A percentile compares a stretch with the other conserved stretches of the same genome.
These are phyloP conservation scores for Cicer chorassanicum DNA, from an alignment of 306 rosid genomes.

Conservation along the genomic window DNA sequence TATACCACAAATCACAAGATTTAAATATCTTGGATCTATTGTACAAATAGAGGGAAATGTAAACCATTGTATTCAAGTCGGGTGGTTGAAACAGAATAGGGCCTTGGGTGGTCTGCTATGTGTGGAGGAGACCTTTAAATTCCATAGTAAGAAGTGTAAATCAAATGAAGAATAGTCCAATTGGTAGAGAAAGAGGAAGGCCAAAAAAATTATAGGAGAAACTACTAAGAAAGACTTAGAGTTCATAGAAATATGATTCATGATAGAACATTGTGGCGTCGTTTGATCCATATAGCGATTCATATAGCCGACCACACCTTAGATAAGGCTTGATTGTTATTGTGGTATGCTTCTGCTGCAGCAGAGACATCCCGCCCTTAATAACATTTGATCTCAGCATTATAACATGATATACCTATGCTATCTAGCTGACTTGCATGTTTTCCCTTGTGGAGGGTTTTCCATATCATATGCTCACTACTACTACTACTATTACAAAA, in stretches of 20 bases:
- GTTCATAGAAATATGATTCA: neutral
- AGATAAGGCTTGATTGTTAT: neutral
- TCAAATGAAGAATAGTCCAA: neutral
- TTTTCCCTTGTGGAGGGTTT: constrained; percentile 7
- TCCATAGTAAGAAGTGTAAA: neutral
- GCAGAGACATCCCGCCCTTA: no score
- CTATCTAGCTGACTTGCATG: constrained; percentile 8
- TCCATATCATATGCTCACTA: neutral
- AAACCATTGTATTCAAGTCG: neutral
- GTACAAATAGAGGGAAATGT: neutral
- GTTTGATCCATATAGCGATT: neutral
- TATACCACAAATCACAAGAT: neutral
- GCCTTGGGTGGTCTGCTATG: neutral
- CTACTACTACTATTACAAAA: neutral
- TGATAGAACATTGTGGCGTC: neutral
- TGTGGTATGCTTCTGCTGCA: neutral
- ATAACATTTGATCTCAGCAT: no score
- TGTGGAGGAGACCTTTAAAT: neutral
- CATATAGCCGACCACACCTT: neutral
- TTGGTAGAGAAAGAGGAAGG: neutral
- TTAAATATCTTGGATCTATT: constrained; percentile 4
- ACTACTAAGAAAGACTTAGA: neutral
- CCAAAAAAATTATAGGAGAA: neutral
- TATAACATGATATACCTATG: neutral
- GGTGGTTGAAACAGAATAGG: neutral